Percentiles rank a stretch among this genome's conserved stretches.
Conservation (phyloP, 495 filamentous ascomycete genomes). For the Haplographium delicatum region DNA sequence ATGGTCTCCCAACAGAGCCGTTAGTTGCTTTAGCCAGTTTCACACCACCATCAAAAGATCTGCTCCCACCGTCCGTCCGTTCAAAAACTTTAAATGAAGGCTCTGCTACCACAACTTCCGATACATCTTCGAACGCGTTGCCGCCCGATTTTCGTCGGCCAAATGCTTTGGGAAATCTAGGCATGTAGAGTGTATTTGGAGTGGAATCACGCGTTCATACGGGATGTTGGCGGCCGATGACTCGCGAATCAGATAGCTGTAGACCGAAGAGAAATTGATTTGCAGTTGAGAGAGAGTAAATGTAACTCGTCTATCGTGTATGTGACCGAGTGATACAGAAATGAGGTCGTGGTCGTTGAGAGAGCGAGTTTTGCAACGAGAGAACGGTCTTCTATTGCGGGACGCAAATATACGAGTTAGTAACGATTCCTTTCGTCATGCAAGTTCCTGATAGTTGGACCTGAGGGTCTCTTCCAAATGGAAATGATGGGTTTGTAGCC, state of each 20-base stretch:
- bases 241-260: too few species aligned
- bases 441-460: conserved; percentile 15
- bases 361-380: conserved; percentile 6
- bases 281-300: background rate
- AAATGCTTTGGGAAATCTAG: conserved; percentile 61
- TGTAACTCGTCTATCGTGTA: background rate
- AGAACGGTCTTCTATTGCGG: conserved; percentile 10
- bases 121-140: conserved; percentile 54
- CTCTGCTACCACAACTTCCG: conserved; percentile 36
- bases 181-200: conserved; percentile 41
- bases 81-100: conserved; percentile 55
- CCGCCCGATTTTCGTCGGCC: conserved; percentile 62
- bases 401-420: conserved; percentile 9
- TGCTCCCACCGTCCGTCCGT: conserved; percentile 39
- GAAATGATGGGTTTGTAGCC: conserved; percentile 3
- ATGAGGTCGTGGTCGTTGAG: background rate
- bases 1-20: conserved; percentile 28
- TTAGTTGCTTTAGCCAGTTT: conserved; percentile 38
- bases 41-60: conserved; percentile 44
- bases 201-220: too few species aligned
- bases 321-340: background rate
- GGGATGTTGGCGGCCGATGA: too few species aligned
- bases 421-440: conserved; percentile 8
- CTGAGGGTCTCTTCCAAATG: conserved; percentile 5
- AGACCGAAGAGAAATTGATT: background rate